phyloP scores from a whole-genome alignment of 2,329 filamentous ascomycete genomes.

The Diplocarpon rosae region DNA sequence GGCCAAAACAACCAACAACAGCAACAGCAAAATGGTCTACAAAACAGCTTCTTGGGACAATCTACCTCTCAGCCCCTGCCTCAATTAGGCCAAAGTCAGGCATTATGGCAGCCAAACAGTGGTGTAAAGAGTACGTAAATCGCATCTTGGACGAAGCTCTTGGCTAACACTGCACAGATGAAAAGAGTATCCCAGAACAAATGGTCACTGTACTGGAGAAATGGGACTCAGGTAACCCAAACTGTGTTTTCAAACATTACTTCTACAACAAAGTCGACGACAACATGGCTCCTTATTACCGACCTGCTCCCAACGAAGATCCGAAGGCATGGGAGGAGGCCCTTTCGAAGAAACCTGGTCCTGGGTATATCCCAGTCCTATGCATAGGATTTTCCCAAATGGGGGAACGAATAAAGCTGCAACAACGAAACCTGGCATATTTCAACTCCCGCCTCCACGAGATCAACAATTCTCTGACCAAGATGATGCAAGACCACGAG shows the following conservation, averaged over 20 bases:
- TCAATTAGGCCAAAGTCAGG: conserved; percentile 17
- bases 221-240: conserved; percentile 59
- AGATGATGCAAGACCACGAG: conserved; percentile 66
- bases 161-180: conserved; percentile 34
- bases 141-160: not conserved
- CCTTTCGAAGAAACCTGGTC: conserved; percentile 64
- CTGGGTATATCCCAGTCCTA: conserved; percentile 66
- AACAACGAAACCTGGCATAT: conserved; percentile 56
- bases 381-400: conserved; percentile 64
- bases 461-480: conserved; percentile 63
- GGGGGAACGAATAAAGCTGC: conserved; percentile 59
- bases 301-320: conserved; percentile 59
- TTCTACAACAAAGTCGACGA: conserved; percentile 80
- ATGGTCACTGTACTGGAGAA: conserved; percentile 59
- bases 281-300: conserved; percentile 64
- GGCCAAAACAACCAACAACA: conserved; percentile 20
- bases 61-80: conserved; percentile 25
- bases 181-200: conserved; percentile 66
- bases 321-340: conserved; percentile 76
- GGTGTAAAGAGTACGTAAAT: conserved; percentile 18
- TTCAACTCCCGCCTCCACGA: conserved; percentile 66
- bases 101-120: conserved; percentile 24
- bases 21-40: conserved; percentile 15
- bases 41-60: conserved; percentile 11
- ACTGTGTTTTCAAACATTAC: conserved; percentile 70